phyloP scores from a whole-genome alignment of 768 basidiomycete genomes.

The Kwoniella mangroviensis region DNA sequence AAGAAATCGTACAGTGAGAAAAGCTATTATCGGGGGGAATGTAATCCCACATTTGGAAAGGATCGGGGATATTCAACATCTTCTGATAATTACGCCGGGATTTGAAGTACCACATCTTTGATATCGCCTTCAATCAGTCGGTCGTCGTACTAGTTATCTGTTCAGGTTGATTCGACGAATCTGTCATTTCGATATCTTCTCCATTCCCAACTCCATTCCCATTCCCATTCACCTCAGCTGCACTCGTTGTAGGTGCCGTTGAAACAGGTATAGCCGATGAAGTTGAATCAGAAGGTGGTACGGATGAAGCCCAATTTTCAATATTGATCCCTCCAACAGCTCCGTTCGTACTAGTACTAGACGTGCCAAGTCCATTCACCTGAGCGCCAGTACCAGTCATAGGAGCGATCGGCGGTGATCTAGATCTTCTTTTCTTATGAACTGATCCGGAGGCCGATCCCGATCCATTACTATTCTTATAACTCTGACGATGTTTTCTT shows the following conservation, averaged over 20 bases:
- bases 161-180: neutral
- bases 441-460: neutral
- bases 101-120: no score
- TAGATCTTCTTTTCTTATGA: slow-evolving; percentile 21
- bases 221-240: neutral
- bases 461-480: slow-evolving; percentile 29
- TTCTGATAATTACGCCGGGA: no score
- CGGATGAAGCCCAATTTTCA: slow-evolving; percentile 8
- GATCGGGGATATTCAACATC: no score
- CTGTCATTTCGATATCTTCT: slow-evolving; percentile 14
- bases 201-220: neutral
- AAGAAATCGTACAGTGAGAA: no score
- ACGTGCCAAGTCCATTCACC: neutral
- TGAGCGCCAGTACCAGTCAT: neutral
- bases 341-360: neutral
- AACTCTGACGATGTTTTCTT: slow-evolving; percentile 60
- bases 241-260: neutral
- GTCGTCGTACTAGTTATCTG: neutral
- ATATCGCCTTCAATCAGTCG: no score
- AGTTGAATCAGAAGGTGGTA: neutral
- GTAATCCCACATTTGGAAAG: no score
- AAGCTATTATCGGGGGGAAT: no score
- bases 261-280: neutral
- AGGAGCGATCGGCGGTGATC: slow-evolving; percentile 1
- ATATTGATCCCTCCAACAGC: slow-evolving; percentile 5